These are phyloP conservation scores for Backusella morwellensis DNA, from an alignment of 192 early-diverging fungal genomes.

Conservation along the genomic window DNA sequence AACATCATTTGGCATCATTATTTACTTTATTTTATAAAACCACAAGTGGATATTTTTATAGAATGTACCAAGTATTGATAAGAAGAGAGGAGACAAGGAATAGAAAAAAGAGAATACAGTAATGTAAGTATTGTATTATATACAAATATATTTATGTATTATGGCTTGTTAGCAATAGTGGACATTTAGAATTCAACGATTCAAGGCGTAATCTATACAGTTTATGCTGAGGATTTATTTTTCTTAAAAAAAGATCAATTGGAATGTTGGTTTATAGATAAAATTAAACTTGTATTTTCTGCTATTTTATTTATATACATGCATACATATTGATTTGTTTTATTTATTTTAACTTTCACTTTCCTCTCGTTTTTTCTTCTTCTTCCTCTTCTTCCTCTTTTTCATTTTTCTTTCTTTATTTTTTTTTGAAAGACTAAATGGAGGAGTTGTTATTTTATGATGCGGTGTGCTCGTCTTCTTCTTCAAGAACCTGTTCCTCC, in stretches of 20 bases:
- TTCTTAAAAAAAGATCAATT: neutral
- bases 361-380: neutral
- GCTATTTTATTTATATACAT: neutral
- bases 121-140: neutral
- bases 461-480: neutral
- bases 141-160: neutral
- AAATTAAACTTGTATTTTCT: slow-evolving; percentile 3
- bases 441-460: neutral
- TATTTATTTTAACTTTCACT: neutral
- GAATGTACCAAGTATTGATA: neutral
- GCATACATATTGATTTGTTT: neutral
- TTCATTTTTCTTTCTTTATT: neutral
- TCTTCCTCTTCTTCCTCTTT: neutral
- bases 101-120: neutral
- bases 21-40: neutral
- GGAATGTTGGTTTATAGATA: neutral
- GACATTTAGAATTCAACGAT: neutral
- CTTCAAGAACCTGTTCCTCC: neutral
- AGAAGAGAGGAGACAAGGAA: neutral
- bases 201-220: neutral
- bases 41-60: neutral
- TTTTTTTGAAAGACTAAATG: neutral
- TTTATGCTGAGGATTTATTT: neutral
- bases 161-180: neutral
- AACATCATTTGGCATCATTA: neutral